These are phyloP conservation scores for Litchi chinensis DNA, from an alignment of 345 rosid species.

Conservation along the genomic window DNA sequence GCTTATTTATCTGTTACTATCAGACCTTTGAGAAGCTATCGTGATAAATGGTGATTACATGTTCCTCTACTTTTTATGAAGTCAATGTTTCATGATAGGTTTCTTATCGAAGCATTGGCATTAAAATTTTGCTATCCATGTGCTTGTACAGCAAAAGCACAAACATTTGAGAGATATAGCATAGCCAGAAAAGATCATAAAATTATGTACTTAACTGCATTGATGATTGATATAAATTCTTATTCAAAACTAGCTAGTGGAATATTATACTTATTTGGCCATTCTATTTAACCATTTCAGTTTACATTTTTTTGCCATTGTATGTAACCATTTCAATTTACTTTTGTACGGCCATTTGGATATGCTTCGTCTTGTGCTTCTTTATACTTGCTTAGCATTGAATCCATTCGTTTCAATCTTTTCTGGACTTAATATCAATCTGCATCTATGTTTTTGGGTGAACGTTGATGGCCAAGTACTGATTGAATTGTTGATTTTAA, in stretches of 20 bases:
- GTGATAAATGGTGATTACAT: background rate
- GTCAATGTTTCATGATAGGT: background rate
- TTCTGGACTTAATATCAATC: too few relatives aligned
- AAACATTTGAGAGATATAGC: background rate
- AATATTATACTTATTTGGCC: background rate
- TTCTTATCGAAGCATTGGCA: background rate
- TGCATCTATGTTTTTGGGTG: too few relatives aligned
- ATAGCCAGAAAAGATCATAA: background rate
- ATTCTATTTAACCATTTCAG: too few relatives aligned
- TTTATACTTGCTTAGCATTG: background rate
- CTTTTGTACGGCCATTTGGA: background rate
- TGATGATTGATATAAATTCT: background rate
- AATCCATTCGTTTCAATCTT: background rate
- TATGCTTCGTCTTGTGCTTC: too few relatives aligned
- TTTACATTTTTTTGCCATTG: background rate
- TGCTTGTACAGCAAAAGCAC: background rate
- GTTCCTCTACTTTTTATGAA: background rate
- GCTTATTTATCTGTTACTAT: background rate
- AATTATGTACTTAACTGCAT: background rate
- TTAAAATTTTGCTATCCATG: background rate
- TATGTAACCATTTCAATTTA: too few relatives aligned
- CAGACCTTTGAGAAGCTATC: background rate
- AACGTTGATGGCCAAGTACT: too few relatives aligned
- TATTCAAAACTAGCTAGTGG: background rate
- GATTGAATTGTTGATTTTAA: too few relatives aligned